Conservation (phyloP, 352 stramenopile species). For the Globisporangium polare region DNA sequence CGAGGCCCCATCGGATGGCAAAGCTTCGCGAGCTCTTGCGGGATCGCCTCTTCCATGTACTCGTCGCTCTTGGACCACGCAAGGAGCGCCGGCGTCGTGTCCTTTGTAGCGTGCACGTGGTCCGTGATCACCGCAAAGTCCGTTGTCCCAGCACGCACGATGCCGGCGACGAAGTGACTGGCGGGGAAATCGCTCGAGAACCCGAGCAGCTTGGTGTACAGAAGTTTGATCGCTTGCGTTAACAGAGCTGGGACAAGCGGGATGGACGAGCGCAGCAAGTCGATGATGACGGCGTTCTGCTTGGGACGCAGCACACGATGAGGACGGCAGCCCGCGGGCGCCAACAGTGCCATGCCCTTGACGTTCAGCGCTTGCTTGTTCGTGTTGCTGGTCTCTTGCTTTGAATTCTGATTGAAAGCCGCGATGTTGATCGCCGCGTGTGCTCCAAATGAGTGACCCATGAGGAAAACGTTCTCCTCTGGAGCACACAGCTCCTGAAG, state of each 20-base stretch:
- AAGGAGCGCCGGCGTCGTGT: conserved; percentile 30
- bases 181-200: conserved; percentile 24
- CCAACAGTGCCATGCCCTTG: conserved; percentile 37
- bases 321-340: conserved; percentile 36
- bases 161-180: conserved; percentile 33
- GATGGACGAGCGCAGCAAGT: conserved; percentile 21
- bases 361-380: conserved; percentile 11
- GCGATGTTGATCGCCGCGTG: conserved; percentile 51
- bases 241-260: conserved; percentile 15
- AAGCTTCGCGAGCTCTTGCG: conserved; percentile 24
- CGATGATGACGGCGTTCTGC: conserved; percentile 28
- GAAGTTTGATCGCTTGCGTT: conserved; percentile 22
- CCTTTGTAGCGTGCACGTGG: conserved; percentile 19
- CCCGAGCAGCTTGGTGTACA: conserved; percentile 35
- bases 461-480: conserved; percentile 31
- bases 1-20: conserved; percentile 28
- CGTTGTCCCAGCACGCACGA: conserved; percentile 38
- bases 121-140: conserved; percentile 36
- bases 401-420: conserved; percentile 21
- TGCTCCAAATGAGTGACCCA: conserved; percentile 51
- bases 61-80: conserved; percentile 45
- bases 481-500: conserved; percentile 24
- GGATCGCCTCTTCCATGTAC: conserved; percentile 43
- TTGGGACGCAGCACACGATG: conserved; percentile 35
- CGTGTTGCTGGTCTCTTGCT: not conserved